A percentile compares a stretch with the other conserved stretches of the same genome.
Evolutionary conservation across 148 eudicot species (phyloP).

Genomic region (Cornus suecica): DNA sequence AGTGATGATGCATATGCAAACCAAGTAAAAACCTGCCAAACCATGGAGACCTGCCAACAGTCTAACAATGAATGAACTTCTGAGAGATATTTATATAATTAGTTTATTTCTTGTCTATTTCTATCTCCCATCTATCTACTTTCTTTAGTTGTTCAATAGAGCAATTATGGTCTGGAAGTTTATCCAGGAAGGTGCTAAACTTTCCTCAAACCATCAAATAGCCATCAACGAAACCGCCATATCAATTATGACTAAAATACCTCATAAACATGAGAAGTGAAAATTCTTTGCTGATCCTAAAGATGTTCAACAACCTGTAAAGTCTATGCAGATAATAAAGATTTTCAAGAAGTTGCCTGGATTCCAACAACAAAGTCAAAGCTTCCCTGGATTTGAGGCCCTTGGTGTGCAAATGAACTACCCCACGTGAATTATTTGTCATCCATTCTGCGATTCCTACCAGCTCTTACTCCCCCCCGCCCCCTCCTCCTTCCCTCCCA

Average conservation of each 20-base stretch:
- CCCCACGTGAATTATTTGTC: background rate
- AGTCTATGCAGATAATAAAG: background rate
- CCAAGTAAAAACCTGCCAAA: background rate
- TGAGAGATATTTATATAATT: too few relatives aligned
- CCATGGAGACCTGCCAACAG: too few relatives aligned
- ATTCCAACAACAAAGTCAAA: background rate
- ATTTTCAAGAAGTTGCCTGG: background rate
- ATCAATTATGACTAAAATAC: too few relatives aligned
- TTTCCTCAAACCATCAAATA: too few relatives aligned
- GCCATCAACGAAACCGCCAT: too few relatives aligned
- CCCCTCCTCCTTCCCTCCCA: background rate
- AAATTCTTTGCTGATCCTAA: background rate
- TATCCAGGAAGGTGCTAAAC: too few relatives aligned
- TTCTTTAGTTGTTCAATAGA: too few relatives aligned
- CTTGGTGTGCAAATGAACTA: background rate
- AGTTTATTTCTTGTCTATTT: too few relatives aligned
- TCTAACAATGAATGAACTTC: too few relatives aligned
- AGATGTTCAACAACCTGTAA: background rate
- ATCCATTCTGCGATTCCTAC: background rate
- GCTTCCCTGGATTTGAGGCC: background rate
- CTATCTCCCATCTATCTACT: too few relatives aligned
- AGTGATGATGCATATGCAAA: background rate
- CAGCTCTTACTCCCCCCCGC: background rate
- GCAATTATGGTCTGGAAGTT: too few relatives aligned
- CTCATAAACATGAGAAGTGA: too few relatives aligned